These are phyloP conservation scores for Orbilia javanica DNA, from an alignment of 2,329 filamentous ascomycete species.

Conservation along the genomic window DNA sequence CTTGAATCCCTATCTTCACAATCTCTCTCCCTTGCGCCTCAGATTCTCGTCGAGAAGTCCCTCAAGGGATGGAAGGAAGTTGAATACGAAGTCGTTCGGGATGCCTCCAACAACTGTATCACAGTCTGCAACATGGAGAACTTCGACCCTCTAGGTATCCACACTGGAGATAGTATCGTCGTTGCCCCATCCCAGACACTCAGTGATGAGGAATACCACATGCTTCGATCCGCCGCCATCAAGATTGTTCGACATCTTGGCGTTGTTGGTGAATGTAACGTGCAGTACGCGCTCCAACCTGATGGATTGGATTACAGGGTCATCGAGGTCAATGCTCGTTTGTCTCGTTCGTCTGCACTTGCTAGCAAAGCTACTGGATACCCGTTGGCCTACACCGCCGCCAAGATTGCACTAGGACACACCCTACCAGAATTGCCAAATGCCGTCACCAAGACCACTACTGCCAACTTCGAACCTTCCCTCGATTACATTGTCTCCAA, in stretches of 20 bases:
- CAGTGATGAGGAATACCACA: conserved; percentile 98
- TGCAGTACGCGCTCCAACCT: conserved; percentile 96
- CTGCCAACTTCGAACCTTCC: conserved; percentile 97
- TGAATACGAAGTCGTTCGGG: conserved; percentile 97
- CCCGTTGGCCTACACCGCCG: conserved; percentile 94
- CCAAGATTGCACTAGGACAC: conserved; percentile 97
- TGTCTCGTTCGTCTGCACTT: conserved; percentile 95
- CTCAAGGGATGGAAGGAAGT: conserved; percentile 99
- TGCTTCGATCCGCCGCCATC: conserved; percentile 96
- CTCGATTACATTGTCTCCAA: conserved; percentile 98
- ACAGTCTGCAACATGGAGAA: conserved; percentile 99
- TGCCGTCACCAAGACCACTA: conserved; percentile 97
- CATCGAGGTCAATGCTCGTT: conserved; percentile 98
- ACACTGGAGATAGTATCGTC: conserved; percentile 98
- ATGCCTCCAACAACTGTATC: conserved; percentile 98
- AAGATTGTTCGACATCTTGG: conserved; percentile 98
- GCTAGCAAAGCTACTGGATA: conserved; percentile 99
- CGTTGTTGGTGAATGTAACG: conserved; percentile 98
- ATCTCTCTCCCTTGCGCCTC: conserved; percentile 91
- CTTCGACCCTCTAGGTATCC: conserved; percentile 96
- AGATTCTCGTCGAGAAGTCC: conserved; percentile 98
- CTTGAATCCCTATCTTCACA: conserved; percentile 92
- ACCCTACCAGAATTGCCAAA: conserved; percentile 96
- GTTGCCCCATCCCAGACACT: conserved; percentile 96
- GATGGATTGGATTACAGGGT: conserved; percentile 98